Conservation (phyloP, 495 filamentous ascomycete species). For the Lasiosphaeria ovina region DNA sequence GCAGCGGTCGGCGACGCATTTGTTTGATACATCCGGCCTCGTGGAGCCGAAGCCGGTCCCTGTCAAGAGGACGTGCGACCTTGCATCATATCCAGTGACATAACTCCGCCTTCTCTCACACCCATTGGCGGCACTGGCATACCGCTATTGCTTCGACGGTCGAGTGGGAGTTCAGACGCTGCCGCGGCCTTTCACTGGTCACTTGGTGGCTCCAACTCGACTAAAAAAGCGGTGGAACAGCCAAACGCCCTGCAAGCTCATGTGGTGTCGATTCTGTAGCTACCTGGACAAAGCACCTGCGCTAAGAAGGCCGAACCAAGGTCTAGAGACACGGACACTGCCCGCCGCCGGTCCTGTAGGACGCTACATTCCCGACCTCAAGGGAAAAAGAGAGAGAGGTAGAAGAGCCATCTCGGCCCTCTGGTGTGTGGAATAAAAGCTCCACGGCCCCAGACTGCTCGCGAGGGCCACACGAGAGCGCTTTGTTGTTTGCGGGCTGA, state of each 20-base stretch:
- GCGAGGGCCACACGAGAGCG: conserved; percentile 16
- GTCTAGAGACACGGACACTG: conserved; percentile 32
- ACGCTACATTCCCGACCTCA: conserved; percentile 37
- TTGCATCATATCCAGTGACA: conserved; percentile 5
- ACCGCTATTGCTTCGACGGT: conserved; percentile 7
- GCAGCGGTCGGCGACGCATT: neutral
- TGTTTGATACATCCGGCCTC: conserved; percentile 11
- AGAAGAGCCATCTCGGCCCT: conserved; percentile 33
- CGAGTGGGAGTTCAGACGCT: conserved; percentile 11
- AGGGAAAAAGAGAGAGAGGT: conserved; percentile 30
- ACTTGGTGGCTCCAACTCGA: conserved; percentile 42
- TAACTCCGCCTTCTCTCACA: neutral
- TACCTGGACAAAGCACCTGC: conserved; percentile 44
- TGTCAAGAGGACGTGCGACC: conserved; percentile 5
- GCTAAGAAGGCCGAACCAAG: conserved; percentile 41
- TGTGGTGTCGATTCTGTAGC: conserved; percentile 45
- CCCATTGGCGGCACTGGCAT: neutral
- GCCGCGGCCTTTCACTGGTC: conserved; percentile 36
- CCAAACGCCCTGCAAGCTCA: conserved; percentile 39
- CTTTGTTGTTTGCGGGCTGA: conserved; percentile 34
- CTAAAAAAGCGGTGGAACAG: conserved; percentile 45
- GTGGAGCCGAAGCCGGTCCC: conserved; percentile 11
- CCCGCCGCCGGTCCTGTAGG: conserved; percentile 32
- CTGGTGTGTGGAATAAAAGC: conserved; percentile 25
- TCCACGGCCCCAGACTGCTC: neutral